A percentile compares a stretch with the other conserved stretches of the same genome.
Evolutionary conservation across 495 filamentous ascomycete species (phyloP).

Genomic region (Bryoglossum gracile): DNA sequence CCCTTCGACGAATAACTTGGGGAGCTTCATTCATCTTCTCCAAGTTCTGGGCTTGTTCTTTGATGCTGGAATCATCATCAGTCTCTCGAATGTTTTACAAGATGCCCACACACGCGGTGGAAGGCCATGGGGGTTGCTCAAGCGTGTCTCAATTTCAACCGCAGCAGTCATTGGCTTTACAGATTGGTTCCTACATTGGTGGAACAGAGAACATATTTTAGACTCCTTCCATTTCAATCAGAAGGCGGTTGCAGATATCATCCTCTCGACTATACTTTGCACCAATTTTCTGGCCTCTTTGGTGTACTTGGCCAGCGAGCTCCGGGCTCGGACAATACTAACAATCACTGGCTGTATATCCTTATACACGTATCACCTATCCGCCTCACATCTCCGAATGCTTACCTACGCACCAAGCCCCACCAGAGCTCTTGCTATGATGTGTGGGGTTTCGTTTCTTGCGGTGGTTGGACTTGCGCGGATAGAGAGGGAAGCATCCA

Average conservation of each 20-base stretch:
- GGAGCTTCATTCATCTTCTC: not conserved
- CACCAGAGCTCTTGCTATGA: not conserved
- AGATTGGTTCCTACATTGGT: not conserved
- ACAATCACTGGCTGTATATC: not conserved
- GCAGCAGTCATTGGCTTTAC: not conserved
- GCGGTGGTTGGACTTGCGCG: not conserved
- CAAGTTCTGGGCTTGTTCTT: slow-evolving; percentile 13
- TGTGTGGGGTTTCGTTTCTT: not conserved
- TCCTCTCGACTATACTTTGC: not conserved
- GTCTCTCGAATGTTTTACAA: slow-evolving; percentile 1
- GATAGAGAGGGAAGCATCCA: not conserved
- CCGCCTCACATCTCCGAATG: not conserved
- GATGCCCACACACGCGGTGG: not conserved
- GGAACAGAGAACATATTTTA: slow-evolving; percentile 3
- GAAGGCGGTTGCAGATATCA: not conserved
- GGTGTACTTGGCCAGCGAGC: slow-evolving; percentile 5
- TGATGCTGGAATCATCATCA: slow-evolving; percentile 8
- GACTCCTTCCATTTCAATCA: not conserved
- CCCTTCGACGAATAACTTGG: not conserved
- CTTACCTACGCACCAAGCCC: not conserved
- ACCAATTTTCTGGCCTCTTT: slow-evolving; percentile 2
- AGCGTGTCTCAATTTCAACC: not conserved
- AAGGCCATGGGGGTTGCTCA: slow-evolving; percentile 1
- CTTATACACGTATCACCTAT: slow-evolving; percentile 2
- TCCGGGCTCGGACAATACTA: slow-evolving; percentile 3